Percentiles rank a stretch among this genome's conserved stretches.
These are phyloP conservation scores for Oryza meyeriana DNA, from an alignment of 176 grass and related monocot genomes.

Conservation along the genomic window DNA sequence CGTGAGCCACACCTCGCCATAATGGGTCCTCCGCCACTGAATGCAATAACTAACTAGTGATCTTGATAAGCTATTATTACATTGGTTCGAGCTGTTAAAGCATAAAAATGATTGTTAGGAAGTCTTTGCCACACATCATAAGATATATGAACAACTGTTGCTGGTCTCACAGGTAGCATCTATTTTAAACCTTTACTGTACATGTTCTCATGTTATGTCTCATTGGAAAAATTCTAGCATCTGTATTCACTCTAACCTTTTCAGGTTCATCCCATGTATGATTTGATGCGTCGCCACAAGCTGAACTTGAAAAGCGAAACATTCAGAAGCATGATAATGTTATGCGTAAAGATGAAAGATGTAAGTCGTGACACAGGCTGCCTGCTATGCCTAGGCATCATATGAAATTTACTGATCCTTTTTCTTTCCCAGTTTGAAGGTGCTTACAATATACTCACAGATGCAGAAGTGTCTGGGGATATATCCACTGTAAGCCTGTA, in stretches of 20 bases:
- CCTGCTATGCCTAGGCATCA: slow-evolving; percentile 23
- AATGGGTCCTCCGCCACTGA: no score
- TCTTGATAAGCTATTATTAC: slow-evolving; percentile 16
- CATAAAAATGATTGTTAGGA: slow-evolving; percentile 1
- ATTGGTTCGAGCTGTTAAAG: slow-evolving; percentile 8
- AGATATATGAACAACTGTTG: slow-evolving; percentile 19
- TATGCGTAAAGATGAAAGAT: slow-evolving; percentile 81
- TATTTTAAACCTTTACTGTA: slow-evolving; percentile 25
- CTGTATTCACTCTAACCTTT: slow-evolving; percentile 18
- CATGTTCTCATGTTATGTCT: slow-evolving; percentile 29
- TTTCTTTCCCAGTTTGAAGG: slow-evolving; percentile 72
- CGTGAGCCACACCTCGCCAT: no score
- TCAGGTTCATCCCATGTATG: slow-evolving; percentile 75
- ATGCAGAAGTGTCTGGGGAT: slow-evolving; percentile 57
- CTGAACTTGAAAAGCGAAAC: slow-evolving; percentile 66
- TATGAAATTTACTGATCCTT: slow-evolving; percentile 34
- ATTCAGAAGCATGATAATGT: slow-evolving; percentile 75
- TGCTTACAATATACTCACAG: slow-evolving; percentile 69
- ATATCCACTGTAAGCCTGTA: slow-evolving; percentile 72
- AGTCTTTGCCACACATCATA: slow-evolving; percentile 12
- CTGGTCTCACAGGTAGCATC: background rate
- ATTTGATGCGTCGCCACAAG: slow-evolving; percentile 62
- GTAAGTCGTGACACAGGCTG: slow-evolving; percentile 56
- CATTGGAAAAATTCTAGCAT: slow-evolving; percentile 1
- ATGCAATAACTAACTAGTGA: slow-evolving; percentile 3